Conservation (phyloP, 805 yeast species). For the Spathaspora girioi region DNA sequence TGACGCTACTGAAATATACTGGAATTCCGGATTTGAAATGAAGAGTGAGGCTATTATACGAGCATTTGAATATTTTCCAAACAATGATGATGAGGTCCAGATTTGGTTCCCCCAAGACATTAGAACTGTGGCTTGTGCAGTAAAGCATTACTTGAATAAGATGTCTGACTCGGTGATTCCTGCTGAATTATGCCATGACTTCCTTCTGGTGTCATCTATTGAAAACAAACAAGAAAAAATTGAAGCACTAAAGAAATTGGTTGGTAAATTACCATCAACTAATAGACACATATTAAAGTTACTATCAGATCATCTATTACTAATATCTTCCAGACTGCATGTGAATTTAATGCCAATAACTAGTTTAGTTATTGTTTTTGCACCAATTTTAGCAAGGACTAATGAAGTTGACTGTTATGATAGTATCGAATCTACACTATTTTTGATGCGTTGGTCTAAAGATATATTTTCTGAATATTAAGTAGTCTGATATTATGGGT, state of each 20-base stretch:
- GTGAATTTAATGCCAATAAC: conserved; percentile 77
- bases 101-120: conserved; percentile 45
- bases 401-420: conserved; percentile 82
- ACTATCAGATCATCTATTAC: conserved; percentile 61
- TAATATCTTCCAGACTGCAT: conserved; percentile 49
- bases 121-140: conserved; percentile 79
- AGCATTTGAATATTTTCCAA: too few species aligned
- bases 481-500: not conserved
- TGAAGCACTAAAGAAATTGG: conserved; percentile 36
- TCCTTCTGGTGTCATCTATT: conserved; percentile 48
- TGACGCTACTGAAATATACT: conserved; percentile 84
- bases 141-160: conserved; percentile 82
- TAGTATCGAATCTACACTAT: conserved; percentile 77
- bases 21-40: conserved; percentile 20
- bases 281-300: conserved; percentile 55
- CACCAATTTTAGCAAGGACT: conserved; percentile 87
- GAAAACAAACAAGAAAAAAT: conserved; percentile 19
- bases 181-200: conserved; percentile 60
- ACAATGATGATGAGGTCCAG: too few species aligned
- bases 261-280: conserved; percentile 59
- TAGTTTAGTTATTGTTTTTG: conserved; percentile 88
- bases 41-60: too few species aligned
- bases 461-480: conserved; percentile 23
- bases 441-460: conserved; percentile 51
- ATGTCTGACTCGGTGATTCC: conserved; percentile 85